Evolutionary conservation across 2,329 filamentous ascomycete species (phyloP).

Genomic region (Dactylonectria macrodidyma): DNA sequence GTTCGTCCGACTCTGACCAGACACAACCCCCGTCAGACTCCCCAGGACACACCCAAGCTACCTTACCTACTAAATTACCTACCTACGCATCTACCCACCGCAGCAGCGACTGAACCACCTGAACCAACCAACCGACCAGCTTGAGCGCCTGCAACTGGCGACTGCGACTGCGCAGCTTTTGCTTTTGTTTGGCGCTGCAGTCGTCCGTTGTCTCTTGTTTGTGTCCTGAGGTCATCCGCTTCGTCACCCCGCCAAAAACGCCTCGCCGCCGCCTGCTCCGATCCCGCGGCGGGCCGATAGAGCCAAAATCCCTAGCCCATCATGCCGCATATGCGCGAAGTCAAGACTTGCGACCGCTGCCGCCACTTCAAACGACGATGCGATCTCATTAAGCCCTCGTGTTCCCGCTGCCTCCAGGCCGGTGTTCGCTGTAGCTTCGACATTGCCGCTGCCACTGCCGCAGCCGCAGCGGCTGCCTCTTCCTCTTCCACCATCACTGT

Average conservation of each 20-base stretch:
- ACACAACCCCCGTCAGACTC: constrained; percentile 20
- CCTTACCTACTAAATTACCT: neutral
- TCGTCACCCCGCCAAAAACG: constrained; percentile 20
- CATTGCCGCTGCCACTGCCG: constrained; percentile 34
- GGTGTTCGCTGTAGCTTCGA: constrained; percentile 53
- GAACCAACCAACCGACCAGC: constrained; percentile 1
- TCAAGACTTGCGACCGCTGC: constrained; percentile 56
- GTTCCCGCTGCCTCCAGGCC: constrained; percentile 53
- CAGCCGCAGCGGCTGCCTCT: constrained; percentile 32
- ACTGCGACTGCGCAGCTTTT: constrained; percentile 19
- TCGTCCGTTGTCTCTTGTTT: neutral
- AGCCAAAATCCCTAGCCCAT: constrained; percentile 25
- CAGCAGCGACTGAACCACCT: constrained; percentile 20
- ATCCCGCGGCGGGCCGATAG: constrained; percentile 34
- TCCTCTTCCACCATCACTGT: constrained; percentile 37
- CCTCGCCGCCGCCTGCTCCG: constrained; percentile 16
- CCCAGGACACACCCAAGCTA: constrained; percentile 23
- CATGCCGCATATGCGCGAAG: constrained; percentile 53
- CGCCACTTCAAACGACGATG: constrained; percentile 55
- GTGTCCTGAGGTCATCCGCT: neutral
- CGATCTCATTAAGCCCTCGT: constrained; percentile 54
- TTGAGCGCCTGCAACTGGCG: neutral
- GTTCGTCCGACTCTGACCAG: constrained; percentile 27
- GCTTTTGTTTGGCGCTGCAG: constrained; percentile 17
- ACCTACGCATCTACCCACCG: neutral